These are phyloP conservation scores for Cyberlindnera americana DNA, from an alignment of 805 yeast genomes.

Conservation along the genomic window DNA sequence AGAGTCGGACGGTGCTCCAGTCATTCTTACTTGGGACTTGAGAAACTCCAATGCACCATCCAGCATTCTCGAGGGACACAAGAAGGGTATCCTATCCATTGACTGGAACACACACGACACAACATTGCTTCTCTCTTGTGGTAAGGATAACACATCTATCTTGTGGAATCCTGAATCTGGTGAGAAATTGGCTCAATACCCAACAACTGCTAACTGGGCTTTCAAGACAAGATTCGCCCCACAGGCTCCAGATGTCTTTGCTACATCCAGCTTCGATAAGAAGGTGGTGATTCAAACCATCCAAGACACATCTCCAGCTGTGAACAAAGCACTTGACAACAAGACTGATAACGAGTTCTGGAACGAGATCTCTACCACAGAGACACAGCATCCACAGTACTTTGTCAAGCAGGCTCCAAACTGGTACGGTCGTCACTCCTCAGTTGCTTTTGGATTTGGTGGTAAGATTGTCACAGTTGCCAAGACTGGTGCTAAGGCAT, in stretches of 20 bases:
- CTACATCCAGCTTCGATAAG: slow-evolving; percentile 85
- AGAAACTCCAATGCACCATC: slow-evolving; percentile 94
- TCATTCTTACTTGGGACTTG: slow-evolving; percentile 88
- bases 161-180: slow-evolving; percentile 89
- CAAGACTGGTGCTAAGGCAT: slow-evolving; percentile 37
- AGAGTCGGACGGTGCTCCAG: slow-evolving; percentile 74
- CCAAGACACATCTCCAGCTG: slow-evolving; percentile 76
- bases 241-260: slow-evolving; percentile 81
- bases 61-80: slow-evolving; percentile 69
- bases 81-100: slow-evolving; percentile 80
- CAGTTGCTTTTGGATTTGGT: slow-evolving; percentile 90
- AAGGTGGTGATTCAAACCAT: slow-evolving; percentile 76
- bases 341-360: slow-evolving; percentile 77
- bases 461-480: slow-evolving; percentile 70
- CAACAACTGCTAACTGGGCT: slow-evolving; percentile 91
- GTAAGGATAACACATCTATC: slow-evolving; percentile 82
- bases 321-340: slow-evolving; percentile 38
- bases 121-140: slow-evolving; percentile 76
- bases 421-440: slow-evolving; percentile 76
- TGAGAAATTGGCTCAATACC: slow-evolving; percentile 75
- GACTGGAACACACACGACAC: slow-evolving; percentile 94
- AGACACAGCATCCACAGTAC: slow-evolving; percentile 70
- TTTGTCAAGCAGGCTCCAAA: slow-evolving; percentile 77
- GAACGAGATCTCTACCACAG: slow-evolving; percentile 68
- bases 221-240: slow-evolving; percentile 90